Evolutionary conservation across 345 rosid genomes (phyloP), one percentile per base, ranked within the genome.

Genomic region (Garcia nutans): DNA sequence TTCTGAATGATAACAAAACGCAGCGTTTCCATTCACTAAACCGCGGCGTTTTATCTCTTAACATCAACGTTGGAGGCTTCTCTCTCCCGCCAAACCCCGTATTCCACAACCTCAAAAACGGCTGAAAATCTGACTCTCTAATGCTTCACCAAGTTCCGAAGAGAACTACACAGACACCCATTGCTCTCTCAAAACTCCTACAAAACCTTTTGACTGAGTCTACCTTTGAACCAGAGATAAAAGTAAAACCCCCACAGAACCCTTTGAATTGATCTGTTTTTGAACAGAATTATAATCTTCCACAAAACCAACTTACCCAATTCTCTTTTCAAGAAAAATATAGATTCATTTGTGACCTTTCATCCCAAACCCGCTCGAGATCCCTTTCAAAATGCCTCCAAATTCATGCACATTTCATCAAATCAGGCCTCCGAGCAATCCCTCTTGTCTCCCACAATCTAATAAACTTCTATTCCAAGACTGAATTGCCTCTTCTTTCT

Each of bases 391-490:
- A 83, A 71, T 97, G 99, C 49, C 88, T 85, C 23, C 93, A 91
- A 80, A 91, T 94, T 71, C 99, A 94, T 75, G 88, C 88, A 79
- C 89, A 82, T 58, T 70, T 89, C 85, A 64, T 91, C 68, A 94
- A 93, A 80, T 85, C 91, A 1, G 92, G 97, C 45, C 73, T 92
- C n/a, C 86, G 85, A 42, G 67, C 74, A 71, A 76, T 89, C 81
- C 97, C 97, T 74, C 89, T 92, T 79, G 82, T 92, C 45, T 84
- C 89, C 17, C 91, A 94, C 82, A 82, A 92, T 81, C 93, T 94
- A 81, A 90, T 92, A 76, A 92, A 91, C 78, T 89, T 94, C 87
- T 92, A 94, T 83, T 89, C 98, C 84, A 94, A 94, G 71, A 78
- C 86, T 26, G 89, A 91, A 56, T 86, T 90, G 49, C 97, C 98